Evolutionary conservation across 78 protist genomes (phyloP).

Genomic region (Chrysochromulina tobinii): DNA sequence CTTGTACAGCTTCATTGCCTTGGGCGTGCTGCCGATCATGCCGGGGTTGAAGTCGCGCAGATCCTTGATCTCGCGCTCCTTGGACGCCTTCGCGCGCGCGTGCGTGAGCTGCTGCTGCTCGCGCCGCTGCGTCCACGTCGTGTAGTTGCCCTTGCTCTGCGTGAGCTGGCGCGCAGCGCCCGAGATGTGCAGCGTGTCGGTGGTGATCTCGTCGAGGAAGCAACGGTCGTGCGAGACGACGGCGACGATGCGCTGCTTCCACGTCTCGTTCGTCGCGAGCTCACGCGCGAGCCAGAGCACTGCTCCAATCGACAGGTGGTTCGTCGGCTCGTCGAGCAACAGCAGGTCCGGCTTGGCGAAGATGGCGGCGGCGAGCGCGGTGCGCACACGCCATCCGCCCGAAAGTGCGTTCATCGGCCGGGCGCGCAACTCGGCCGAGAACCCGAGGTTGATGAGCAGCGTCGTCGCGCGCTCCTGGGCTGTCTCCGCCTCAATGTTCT

Average conservation of each 20-base stretch:
- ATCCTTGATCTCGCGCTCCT: not conserved
- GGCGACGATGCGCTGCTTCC: slow-evolving; percentile 58
- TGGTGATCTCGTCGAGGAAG: slow-evolving; percentile 80
- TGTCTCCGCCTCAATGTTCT: slow-evolving; percentile 65
- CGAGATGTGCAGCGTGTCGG: slow-evolving; percentile 44
- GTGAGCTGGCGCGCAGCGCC: slow-evolving; percentile 24
- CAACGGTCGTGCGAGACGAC: slow-evolving; percentile 88
- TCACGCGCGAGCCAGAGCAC: slow-evolving; percentile 43
- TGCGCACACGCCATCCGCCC: slow-evolving; percentile 63
- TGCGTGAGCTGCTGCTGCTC: slow-evolving; percentile 22
- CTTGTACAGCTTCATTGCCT: not conserved
- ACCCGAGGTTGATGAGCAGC: slow-evolving; percentile 83
- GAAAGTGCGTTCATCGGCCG: slow-evolving; percentile 38
- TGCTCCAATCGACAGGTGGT: slow-evolving; percentile 47
- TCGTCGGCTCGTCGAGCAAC: slow-evolving; percentile 69
- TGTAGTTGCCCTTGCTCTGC: slow-evolving; percentile 40
- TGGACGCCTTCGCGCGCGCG: not conserved
- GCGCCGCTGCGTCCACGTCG: slow-evolving; percentile 12
- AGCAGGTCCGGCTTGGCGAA: slow-evolving; percentile 90
- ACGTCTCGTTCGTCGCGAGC: not conserved
- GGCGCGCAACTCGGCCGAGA: slow-evolving; percentile 69
- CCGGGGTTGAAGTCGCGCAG: not conserved
- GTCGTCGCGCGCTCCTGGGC: slow-evolving; percentile 44
- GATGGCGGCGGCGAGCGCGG: slow-evolving; percentile 92
- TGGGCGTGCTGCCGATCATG: not conserved